Conservation (phyloP, 805 yeast genomes). For the Kodamaea hsintzibuensis region DNA sequence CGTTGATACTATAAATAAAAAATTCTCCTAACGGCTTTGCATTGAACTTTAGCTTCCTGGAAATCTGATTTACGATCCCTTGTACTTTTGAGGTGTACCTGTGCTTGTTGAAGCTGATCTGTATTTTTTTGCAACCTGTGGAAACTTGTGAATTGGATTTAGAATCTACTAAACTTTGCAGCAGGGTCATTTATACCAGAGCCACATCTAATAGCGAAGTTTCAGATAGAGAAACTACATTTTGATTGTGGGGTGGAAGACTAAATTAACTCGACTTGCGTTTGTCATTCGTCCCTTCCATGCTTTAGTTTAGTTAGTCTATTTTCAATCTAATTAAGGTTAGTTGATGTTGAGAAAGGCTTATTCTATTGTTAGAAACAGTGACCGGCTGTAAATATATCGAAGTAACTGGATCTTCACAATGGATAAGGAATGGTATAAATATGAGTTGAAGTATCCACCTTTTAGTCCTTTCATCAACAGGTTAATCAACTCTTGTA, state of each 20-base stretch:
- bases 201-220: not conserved
- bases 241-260: not conserved
- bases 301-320: not conserved
- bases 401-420: no score
- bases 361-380: not conserved
- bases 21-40: no score
- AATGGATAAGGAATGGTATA: not conserved
- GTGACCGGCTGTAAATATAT: not conserved
- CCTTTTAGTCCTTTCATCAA: not conserved
- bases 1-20: not conserved
- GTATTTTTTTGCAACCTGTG: not conserved
- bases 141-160: no score
- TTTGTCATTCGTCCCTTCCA: conserved; percentile 1
- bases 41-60: not conserved
- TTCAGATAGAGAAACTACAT: not conserved
- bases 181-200: not conserved
- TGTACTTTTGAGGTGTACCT: not conserved
- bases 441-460: not conserved
- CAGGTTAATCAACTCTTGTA: not conserved
- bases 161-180: no score
- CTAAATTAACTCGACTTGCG: not conserved
- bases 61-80: not conserved
- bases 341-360: not conserved
- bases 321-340: not conserved
- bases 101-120: not conserved